A percentile compares a stretch with the other conserved stretches of the same genome.
Evolutionary conservation across 1,284 basidiomycete genomes (phyloP).

Genomic region (Salmacisia buchloeana): DNA sequence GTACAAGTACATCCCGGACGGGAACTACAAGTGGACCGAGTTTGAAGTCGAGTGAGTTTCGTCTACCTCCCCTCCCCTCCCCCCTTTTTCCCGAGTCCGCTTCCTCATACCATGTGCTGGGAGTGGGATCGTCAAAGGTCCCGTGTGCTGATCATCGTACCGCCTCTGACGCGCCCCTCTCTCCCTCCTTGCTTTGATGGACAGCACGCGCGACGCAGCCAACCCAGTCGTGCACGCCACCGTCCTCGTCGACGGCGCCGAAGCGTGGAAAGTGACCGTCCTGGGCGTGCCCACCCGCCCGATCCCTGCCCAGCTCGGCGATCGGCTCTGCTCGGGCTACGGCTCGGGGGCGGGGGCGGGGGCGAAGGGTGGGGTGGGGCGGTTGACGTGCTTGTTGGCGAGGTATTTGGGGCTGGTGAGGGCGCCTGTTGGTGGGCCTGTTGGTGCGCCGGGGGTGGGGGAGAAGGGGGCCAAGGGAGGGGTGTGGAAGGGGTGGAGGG

Average conservation of each 20-base stretch:
- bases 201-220: slow-evolving; percentile 57
- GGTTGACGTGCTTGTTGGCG: neutral
- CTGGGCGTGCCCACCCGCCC: slow-evolving; percentile 38
- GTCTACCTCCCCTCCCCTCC: too few relatives aligned
- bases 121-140: too few relatives aligned
- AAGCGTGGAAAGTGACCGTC: slow-evolving; percentile 57
- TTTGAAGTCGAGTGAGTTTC: slow-evolving; percentile 62
- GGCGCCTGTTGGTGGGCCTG: too few relatives aligned
- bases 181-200: neutral
- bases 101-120: too few relatives aligned
- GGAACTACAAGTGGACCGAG: slow-evolving; percentile 56
- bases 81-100: neutral
- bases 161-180: neutral
- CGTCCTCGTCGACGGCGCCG: slow-evolving; percentile 63
- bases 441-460: too few relatives aligned
- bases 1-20: slow-evolving; percentile 57
- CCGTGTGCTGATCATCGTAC: too few relatives aligned
- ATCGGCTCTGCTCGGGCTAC: slow-evolving; percentile 1
- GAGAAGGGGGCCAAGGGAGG: too few relatives aligned
- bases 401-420: neutral
- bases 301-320: neutral
- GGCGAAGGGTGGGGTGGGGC: neutral
- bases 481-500: too few relatives aligned
- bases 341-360: too few relatives aligned
- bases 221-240: slow-evolving; percentile 56